phyloP scores from a whole-genome alignment of 129 eudicot genomes.

The Flaveria trinervia region DNA sequence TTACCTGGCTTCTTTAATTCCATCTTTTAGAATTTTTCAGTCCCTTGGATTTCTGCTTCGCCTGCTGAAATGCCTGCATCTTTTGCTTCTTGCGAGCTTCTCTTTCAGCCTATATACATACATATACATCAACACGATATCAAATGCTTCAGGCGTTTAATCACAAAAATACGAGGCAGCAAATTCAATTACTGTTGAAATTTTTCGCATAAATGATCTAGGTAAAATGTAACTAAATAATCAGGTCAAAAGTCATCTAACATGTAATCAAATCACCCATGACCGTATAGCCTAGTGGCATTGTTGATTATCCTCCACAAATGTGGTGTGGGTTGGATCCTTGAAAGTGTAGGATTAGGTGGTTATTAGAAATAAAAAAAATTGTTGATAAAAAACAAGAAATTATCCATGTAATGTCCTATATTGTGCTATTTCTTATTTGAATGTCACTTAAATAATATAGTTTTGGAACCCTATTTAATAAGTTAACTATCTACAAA shows the following conservation, averaged over 20 bases:
- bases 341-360: no score
- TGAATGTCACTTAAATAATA: neutral
- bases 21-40: constrained; percentile 83
- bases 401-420: neutral
- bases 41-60: constrained; percentile 81
- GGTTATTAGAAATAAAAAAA: no score
- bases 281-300: no score
- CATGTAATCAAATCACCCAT: neutral
- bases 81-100: constrained; percentile 98
- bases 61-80: constrained; percentile 86
- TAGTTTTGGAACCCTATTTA: neutral
- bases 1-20: constrained; percentile 49
- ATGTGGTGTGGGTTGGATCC: no score
- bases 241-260: neutral
- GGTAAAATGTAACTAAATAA: neutral
- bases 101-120: constrained; percentile 68
- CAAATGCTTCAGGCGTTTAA: neutral
- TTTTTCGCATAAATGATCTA: no score
- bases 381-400: neutral
- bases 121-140: neutral
- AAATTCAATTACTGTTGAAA: no score
- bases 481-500: neutral
- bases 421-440: neutral
- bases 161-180: neutral
- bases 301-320: no score